These are phyloP conservation scores for Nectriaceae sp. DNA, from an alignment of 2,329 filamentous ascomycete genomes.

Conservation along the genomic window DNA sequence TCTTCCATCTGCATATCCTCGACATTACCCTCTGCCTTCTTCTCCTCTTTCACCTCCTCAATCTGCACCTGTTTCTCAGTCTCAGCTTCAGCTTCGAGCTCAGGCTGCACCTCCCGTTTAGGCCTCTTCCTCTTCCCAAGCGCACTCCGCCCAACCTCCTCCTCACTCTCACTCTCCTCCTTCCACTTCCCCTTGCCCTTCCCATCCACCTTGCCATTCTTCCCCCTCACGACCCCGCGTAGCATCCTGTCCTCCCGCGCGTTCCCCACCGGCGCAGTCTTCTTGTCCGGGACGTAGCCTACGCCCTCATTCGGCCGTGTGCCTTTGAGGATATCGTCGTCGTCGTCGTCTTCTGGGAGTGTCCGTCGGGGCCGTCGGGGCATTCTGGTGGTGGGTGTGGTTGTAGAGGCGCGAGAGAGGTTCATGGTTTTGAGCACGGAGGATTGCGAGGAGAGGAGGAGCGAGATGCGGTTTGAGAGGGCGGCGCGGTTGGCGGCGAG, in stretches of 20 bases:
- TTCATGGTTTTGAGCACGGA: conserved; percentile 35
- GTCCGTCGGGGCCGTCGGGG: conserved; percentile 6
- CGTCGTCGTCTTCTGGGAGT: conserved; percentile 19
- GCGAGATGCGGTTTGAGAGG: conserved; percentile 44
- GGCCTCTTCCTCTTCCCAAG: conserved; percentile 41
- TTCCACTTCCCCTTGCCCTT: conserved; percentile 13
- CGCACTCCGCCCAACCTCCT: conserved; percentile 39
- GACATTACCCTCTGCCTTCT: conserved; percentile 16
- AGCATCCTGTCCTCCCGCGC: conserved; percentile 32
- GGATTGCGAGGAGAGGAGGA: conserved; percentile 38
- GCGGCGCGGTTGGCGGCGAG: conserved; percentile 40
- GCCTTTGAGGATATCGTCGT: conserved; percentile 27
- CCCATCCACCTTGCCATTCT: conserved; percentile 19
- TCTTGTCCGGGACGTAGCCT: conserved; percentile 37
- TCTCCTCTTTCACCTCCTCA: conserved; percentile 1
- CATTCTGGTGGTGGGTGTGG: conserved; percentile 2
- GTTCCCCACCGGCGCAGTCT: conserved; percentile 23
- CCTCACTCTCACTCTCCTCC: conserved; percentile 37
- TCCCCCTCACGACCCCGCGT: conserved; percentile 29
- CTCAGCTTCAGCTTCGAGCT: conserved; percentile 2
- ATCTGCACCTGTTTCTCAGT: conserved; percentile 2
- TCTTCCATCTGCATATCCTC: conserved; percentile 20
- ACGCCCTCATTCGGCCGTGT: conserved; percentile 41
- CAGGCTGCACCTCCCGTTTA: conserved; percentile 13
- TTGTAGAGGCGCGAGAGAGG: conserved; percentile 20